Percentiles rank a stretch among this genome's conserved stretches.
These are phyloP conservation scores for Phaffia rhodozyma DNA, from an alignment of 1,284 basidiomycete species.

Conservation along the genomic window DNA sequence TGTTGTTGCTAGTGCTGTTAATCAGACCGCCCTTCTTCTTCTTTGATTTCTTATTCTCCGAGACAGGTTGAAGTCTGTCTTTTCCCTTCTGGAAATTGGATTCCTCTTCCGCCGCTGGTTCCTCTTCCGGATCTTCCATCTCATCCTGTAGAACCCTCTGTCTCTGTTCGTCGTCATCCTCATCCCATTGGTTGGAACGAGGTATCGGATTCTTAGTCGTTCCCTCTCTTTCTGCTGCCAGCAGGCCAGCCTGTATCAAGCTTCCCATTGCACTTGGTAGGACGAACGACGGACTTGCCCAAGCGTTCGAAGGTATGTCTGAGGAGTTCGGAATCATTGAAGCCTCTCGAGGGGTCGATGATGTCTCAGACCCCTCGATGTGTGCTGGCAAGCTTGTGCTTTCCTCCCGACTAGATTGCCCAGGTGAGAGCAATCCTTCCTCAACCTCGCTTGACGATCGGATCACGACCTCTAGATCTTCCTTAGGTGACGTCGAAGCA, in stretches of 20 bases:
- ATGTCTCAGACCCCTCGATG: neutral
- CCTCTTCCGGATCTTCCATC: neutral
- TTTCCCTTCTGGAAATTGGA: slow-evolving; percentile 1
- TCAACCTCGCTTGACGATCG: neutral
- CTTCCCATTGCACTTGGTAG: slow-evolving; percentile 2
- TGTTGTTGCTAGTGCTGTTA: too few species aligned
- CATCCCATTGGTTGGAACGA: neutral
- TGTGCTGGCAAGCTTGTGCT: slow-evolving; percentile 3
- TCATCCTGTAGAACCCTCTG: neutral
- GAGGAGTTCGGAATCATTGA: neutral
- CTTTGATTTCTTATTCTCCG: too few species aligned
- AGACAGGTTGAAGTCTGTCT: neutral
- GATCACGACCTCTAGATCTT: neutral
- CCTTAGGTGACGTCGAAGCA: too few species aligned
- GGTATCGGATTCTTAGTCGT: neutral
- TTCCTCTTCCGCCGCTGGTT: slow-evolving; percentile 2
- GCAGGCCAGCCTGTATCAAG: neutral
- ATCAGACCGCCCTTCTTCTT: too few species aligned
- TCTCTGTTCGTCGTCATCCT: neutral
- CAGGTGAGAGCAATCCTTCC: neutral
- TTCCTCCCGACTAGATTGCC: neutral
- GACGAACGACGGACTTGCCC: neutral
- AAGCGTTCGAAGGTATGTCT: neutral
- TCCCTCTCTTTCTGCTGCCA: neutral
- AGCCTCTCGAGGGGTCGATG: neutral